A percentile compares a stretch with the other conserved stretches of the same genome.
These are phyloP conservation scores for Pyrenochaeta sp. DNA, from an alignment of 2,329 filamentous ascomycete genomes.

Conservation along the genomic window DNA sequence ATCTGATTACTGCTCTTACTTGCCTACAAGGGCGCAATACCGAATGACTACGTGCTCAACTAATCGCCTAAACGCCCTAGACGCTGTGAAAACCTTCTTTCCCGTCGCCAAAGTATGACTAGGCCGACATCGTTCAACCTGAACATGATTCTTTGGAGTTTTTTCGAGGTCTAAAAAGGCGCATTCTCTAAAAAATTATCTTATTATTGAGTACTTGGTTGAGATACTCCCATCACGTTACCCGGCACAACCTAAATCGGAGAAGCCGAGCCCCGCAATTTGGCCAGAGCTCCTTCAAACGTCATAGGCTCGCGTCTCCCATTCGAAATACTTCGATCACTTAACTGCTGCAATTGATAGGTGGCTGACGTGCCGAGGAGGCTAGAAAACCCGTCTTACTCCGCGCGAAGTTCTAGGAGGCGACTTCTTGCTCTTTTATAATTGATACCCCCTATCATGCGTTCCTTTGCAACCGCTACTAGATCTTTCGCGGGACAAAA, in stretches of 20 bases:
- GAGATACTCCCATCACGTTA: too few relatives aligned
- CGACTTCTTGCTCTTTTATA: neutral
- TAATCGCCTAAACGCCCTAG: neutral
- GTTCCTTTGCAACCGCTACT: slow-evolving; percentile 42
- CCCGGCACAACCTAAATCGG: too few relatives aligned
- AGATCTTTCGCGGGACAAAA: slow-evolving; percentile 43
- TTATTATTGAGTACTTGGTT: too few relatives aligned
- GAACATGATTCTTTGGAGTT: too few relatives aligned
- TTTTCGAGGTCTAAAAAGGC: too few relatives aligned
- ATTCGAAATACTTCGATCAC: slow-evolving; percentile 4
- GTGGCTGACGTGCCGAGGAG: slow-evolving; percentile 12
- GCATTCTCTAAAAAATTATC: too few relatives aligned
- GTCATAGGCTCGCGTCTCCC: slow-evolving; percentile 9
- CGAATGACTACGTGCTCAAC: neutral
- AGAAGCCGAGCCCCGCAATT: slow-evolving; percentile 9
- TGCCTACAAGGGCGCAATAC: too few relatives aligned
- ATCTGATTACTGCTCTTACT: neutral
- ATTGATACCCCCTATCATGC: slow-evolving; percentile 32
- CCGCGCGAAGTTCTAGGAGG: slow-evolving; percentile 6
- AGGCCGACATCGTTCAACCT: neutral
- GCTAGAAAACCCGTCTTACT: neutral
- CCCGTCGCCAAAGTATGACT: neutral
- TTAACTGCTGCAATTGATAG: slow-evolving; percentile 8
- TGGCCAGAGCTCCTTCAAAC: slow-evolving; percentile 18
- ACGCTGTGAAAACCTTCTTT: neutral